Conservation (phyloP, 495 filamentous ascomycete genomes). For the Hypomontagnella monticulosa region DNA sequence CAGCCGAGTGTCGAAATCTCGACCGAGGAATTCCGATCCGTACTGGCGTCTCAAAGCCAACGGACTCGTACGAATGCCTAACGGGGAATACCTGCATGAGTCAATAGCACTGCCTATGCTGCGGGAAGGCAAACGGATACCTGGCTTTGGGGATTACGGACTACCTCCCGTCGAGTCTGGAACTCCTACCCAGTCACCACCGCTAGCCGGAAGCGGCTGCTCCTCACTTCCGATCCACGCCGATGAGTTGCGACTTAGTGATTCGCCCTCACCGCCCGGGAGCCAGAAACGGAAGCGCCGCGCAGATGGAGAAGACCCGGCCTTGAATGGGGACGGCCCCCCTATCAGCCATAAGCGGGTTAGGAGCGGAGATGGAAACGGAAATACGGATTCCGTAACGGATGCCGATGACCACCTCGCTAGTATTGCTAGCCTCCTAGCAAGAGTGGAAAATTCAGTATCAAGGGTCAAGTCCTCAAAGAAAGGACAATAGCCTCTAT, state of each 20-base stretch:
- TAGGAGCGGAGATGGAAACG: conserved; percentile 25
- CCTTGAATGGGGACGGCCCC: conserved; percentile 17
- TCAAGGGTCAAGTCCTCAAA: background rate
- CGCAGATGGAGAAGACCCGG: conserved; percentile 28
- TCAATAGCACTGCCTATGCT: conserved; percentile 48
- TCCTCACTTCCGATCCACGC: conserved; percentile 8
- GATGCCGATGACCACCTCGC: conserved; percentile 33
- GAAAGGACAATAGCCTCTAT: too few species aligned
- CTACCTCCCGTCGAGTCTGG: conserved; percentile 29
- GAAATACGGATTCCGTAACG: background rate
- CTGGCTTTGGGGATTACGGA: conserved; percentile 42
- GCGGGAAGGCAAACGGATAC: conserved; percentile 40
- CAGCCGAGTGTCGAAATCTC: conserved; percentile 39
- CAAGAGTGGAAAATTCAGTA: conserved; percentile 14
- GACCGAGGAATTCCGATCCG: conserved; percentile 36
- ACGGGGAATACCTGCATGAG: conserved; percentile 56
- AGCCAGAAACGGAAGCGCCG: conserved; percentile 41
- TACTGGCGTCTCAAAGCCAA: conserved; percentile 56
- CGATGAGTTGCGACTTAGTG: conserved; percentile 8
- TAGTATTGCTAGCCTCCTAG: conserved; percentile 37
- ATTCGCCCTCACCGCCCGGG: conserved; percentile 17
- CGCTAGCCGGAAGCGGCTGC: conserved; percentile 2
- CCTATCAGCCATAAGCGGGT: conserved; percentile 31
- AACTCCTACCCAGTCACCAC: conserved; percentile 32
- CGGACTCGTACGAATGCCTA: conserved; percentile 55